These are phyloP conservation scores for Golubevia pallescens DNA, from an alignment of 1,284 basidiomycete genomes.

Conservation along the genomic window DNA sequence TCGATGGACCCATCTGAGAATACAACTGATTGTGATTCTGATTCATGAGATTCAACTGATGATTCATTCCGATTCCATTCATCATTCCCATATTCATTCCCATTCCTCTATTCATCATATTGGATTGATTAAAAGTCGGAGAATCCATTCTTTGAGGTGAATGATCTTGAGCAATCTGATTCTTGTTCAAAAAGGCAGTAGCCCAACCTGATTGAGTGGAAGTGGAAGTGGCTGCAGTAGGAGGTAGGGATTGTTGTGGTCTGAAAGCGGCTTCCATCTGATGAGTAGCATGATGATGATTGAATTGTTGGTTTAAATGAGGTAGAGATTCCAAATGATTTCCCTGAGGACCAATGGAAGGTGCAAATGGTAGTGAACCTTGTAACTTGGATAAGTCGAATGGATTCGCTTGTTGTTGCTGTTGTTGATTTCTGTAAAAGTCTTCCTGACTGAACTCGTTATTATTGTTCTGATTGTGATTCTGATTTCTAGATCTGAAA, in stretches of 20 bases:
- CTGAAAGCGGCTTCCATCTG: background rate
- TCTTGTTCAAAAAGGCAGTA: too few species aligned
- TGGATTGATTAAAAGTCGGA: too few species aligned
- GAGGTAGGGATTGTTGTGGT: background rate
- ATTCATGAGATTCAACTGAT: too few species aligned
- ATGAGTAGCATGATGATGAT: constrained; percentile 1
- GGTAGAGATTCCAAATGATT: background rate
- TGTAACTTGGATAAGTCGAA: constrained; percentile 11
- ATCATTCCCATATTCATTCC: too few species aligned
- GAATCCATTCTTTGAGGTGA: too few species aligned
- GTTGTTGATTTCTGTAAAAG: constrained; percentile 24
- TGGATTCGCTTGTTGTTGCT: background rate
- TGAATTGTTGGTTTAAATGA: constrained; percentile 12
- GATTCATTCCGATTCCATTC: too few species aligned
- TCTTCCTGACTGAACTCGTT: constrained; percentile 15
- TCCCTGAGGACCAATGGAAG: constrained; percentile 1
- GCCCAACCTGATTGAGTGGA: constrained; percentile 13
- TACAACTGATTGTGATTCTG: too few species aligned
- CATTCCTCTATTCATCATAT: too few species aligned
- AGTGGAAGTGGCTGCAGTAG: constrained; percentile 4
- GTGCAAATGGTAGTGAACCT: constrained; percentile 17
- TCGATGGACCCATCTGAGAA: too few species aligned
- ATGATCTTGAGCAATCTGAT: too few species aligned
- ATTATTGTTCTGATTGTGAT: background rate
- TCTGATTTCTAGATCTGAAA: constrained; percentile 3